Evolutionary conservation across 176 grass and related monocot species (phyloP).

Genomic region (Triticum urartu): DNA sequence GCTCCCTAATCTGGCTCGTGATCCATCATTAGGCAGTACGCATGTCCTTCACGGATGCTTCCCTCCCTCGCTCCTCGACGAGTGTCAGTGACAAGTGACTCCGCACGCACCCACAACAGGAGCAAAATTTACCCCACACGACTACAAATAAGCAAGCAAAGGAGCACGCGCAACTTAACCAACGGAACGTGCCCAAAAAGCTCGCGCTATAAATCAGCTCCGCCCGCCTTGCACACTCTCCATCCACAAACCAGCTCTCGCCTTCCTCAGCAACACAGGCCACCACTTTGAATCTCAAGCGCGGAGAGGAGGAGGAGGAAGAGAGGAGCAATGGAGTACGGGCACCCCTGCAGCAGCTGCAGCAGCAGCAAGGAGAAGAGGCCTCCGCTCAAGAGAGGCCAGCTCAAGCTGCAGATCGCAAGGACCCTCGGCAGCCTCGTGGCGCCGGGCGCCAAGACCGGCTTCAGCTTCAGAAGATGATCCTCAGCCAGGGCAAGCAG

Average conservation of each 20-base stretch:
- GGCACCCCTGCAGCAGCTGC: conserved; percentile 10
- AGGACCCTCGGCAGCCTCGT: conserved; percentile 29
- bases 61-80: not conserved
- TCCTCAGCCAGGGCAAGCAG: not conserved
- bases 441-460: conserved; percentile 27
- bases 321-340: conserved; percentile 40
- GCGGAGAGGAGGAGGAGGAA: not conserved
- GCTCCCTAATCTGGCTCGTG: not conserved
- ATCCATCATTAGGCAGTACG: not conserved
- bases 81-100: not conserved
- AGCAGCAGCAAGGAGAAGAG: conserved; percentile 32
- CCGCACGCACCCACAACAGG: conserved; percentile 8
- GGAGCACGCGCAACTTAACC: not conserved
- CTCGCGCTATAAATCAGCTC: not conserved
- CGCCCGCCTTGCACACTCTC: not conserved
- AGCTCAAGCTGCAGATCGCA: conserved; percentile 52
- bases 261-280: conserved; percentile 4
- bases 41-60: not conserved
- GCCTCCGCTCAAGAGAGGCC: conserved; percentile 56
- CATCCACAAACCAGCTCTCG: not conserved
- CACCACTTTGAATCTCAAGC: not conserved
- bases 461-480: conserved; percentile 30
- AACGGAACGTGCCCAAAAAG: not conserved
- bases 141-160: not conserved
- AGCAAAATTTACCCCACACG: not conserved